Base-by-base conservation (phyloP, 768 basidiomycete species). In the Macrolepiota dolichaula region DNA sequence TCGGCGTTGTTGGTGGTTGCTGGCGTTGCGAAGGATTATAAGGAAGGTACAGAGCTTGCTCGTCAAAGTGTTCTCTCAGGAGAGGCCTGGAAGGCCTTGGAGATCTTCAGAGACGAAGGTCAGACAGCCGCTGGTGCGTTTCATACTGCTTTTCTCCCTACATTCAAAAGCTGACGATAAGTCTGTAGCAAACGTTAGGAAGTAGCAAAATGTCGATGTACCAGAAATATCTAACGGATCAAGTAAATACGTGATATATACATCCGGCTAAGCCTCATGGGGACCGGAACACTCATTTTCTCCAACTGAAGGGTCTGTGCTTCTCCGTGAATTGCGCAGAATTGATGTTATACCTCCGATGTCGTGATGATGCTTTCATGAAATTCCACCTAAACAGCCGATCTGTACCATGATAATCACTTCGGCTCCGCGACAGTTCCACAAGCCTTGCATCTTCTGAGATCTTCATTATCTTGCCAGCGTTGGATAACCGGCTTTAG, bases 401-500 rank as follows among this genome's bases (percentile, higher is more conserved):
- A 32, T 32, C 3, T 32, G 29, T 32, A 32, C 7, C 29, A 32
- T 32, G 29, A 32, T 32, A 46, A 52, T 69, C 69, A 78, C 62
- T 77, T 76, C 25, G 76, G 69, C 42, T 75, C 71, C 24, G 77
- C 76, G 6, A 77, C 66, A 13, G 64, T 63, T 0, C 92, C 92
- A 70, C 96, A 98, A 49, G 76, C 76, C 19, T 76, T 73, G 71
- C 96, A 98, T 57, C 75, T 87, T 49, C 96, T 81, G 61, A 88
- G 70, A 27, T 80, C 78, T 61, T 83, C 83, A 63, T 84, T 76
- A 15, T 72, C 69, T 81, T 91, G 90, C 94, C 95, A 97, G 24
- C 81, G 77, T 67, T 94, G 80, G 61, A 98, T 97, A 51, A 94
- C 81, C 0, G 94, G 92, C 75, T 96, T 96, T 57, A 98, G 79